Percentiles rank a stretch among this genome's conserved stretches.
phyloP scores from a whole-genome alignment of 345 rosid genomes.

The Noccaea caerulescens region DNA sequence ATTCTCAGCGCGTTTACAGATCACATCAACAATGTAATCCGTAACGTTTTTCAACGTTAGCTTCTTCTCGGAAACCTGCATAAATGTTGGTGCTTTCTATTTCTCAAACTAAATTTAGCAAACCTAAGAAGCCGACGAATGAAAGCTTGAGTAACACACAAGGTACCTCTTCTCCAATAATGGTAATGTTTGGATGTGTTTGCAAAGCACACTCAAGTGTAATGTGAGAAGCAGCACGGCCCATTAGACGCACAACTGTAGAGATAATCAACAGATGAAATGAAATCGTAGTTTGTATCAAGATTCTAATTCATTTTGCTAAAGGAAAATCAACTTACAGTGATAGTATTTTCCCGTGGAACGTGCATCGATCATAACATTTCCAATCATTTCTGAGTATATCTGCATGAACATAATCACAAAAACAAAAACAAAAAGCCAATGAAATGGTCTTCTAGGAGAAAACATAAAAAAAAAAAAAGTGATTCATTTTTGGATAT shows the following conservation, averaged over 20 bases:
- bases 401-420: conserved; percentile 54
- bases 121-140: background rate
- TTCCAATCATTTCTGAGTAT: conserved; percentile 97
- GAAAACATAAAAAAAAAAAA: background rate
- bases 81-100: background rate
- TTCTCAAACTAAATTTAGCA: conserved; percentile 20
- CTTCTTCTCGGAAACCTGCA: conserved; percentile 83
- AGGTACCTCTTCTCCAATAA: conserved; percentile 93
- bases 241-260: conserved; percentile 96
- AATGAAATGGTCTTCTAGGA: background rate
- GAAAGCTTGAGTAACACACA: conserved; percentile 3
- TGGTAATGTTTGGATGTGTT: conserved; percentile 92
- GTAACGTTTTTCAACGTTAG: conserved; percentile 84
- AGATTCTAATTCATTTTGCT: background rate
- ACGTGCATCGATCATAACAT: conserved; percentile 98
- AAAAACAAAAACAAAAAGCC: background rate
- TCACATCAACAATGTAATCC: conserved; percentile 78
- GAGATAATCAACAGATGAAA: conserved; percentile 38
- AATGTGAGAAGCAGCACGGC: conserved; percentile 99
- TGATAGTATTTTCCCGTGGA: conserved; percentile 98
- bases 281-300: background rate
- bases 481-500: background rate
- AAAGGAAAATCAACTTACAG: conserved; percentile 54
- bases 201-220: conserved; percentile 97
- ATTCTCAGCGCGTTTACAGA: conserved; percentile 69